Evolutionary conservation across 441 rosid genomes (phyloP).

Genomic region (Bruguiera hainesii): DNA sequence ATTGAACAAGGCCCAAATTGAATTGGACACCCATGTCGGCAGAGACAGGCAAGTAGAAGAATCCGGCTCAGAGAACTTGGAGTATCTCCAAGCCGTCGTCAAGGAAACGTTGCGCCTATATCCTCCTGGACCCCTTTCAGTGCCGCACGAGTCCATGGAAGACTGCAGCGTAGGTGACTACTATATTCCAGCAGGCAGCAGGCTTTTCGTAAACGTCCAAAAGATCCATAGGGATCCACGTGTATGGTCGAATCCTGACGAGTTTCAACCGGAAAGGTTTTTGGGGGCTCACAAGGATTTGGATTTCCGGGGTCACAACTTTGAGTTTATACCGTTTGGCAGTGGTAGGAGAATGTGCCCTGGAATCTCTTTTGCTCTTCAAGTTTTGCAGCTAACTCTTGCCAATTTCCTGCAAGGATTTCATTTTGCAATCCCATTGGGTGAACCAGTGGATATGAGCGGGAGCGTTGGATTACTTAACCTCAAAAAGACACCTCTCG

Average conservation of each 20-base stretch:
- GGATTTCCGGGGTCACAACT: slow-evolving; percentile 29
- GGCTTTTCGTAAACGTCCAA: slow-evolving; percentile 45
- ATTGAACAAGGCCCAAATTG: slow-evolving; percentile 45
- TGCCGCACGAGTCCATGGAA: slow-evolving; percentile 41
- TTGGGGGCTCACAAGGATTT: slow-evolving; percentile 19
- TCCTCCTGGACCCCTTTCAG: slow-evolving; percentile 45
- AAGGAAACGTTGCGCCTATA: slow-evolving; percentile 52
- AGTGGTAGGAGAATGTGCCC: slow-evolving; percentile 47
- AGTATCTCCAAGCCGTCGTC: slow-evolving; percentile 45
- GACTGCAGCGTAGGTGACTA: slow-evolving; percentile 47
- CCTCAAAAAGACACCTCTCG: slow-evolving; percentile 39
- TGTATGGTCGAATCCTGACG: slow-evolving; percentile 28
- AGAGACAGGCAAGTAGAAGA: slow-evolving; percentile 42
- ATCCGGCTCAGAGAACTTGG: slow-evolving; percentile 39
- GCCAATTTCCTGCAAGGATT: slow-evolving; percentile 42
- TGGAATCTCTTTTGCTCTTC: slow-evolving; percentile 25
- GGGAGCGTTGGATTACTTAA: slow-evolving; percentile 41
- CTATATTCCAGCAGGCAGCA: slow-evolving; percentile 37
- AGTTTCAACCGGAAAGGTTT: slow-evolving; percentile 46
- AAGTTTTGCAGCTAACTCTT: slow-evolving; percentile 27
- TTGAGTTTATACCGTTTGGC: slow-evolving; percentile 39
- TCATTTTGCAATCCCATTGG: slow-evolving; percentile 11
- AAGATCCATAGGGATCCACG: slow-evolving; percentile 43
- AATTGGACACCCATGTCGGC: slow-evolving; percentile 46
- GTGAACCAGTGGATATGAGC: slow-evolving; percentile 29